Evolutionary conservation across 129 eudicot genomes (phyloP).

Genomic region (Helianthus annuus): HanXRQr2.0-SUNRISE NC_035448.2:166493009-166493508

Average conservation of each 20-base stretch:
- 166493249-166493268: background rate
- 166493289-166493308: slow-evolving; percentile 47
- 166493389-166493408: too few species aligned
- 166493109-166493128: slow-evolving; percentile 63
- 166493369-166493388: background rate
- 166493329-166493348: slow-evolving; percentile 43
- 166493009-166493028: background rate
- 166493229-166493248: background rate
- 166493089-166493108: background rate
- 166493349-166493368: slow-evolving; percentile 52
- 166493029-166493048: slow-evolving; percentile 14
- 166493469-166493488: background rate
- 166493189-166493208: slow-evolving; percentile 63
- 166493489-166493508: background rate
- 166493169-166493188: slow-evolving; percentile 68
- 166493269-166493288: slow-evolving; percentile 1
- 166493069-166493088: slow-evolving; percentile 11
- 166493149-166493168: slow-evolving; percentile 95
- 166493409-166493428: background rate
- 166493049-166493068: slow-evolving; percentile 26
- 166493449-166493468: background rate
- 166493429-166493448: background rate
- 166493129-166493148: slow-evolving; percentile 89
- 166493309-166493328: slow-evolving; percentile 46
- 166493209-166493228: slow-evolving; percentile 58